Conservation (phyloP, 139 green algal genomes). For the Micractinium conductrix region DNA sequence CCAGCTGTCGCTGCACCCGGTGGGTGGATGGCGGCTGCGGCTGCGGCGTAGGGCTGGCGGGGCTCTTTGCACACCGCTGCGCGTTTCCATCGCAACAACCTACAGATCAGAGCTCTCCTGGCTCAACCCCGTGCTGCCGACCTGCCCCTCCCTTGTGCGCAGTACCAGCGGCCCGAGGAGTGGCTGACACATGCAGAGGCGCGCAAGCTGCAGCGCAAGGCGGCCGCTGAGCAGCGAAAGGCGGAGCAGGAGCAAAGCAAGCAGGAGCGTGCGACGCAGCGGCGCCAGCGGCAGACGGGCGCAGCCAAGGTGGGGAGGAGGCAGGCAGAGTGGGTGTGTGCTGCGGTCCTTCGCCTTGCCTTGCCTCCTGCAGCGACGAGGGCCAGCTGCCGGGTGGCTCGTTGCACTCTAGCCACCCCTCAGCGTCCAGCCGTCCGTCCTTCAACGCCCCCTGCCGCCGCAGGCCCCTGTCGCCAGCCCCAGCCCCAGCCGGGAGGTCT, state of each 20-base stretch:
- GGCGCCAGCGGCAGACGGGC: conserved; percentile 1
- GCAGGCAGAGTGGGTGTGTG: background rate
- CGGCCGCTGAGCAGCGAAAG: background rate
- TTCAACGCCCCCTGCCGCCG: too few relatives aligned
- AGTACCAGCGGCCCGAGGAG: background rate
- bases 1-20: background rate
- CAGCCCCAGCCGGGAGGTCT: background rate
- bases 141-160: background rate
- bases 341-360: too few relatives aligned
- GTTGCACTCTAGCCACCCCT: too few relatives aligned
- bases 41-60: background rate
- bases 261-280: background rate
- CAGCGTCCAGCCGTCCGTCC: too few relatives aligned
- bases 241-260: background rate
- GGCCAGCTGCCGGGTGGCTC: too few relatives aligned
- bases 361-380: too few relatives aligned
- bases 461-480: too few relatives aligned
- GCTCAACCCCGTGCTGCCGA: background rate
- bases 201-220: background rate
- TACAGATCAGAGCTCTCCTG: too few relatives aligned
- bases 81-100: background rate
- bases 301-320: background rate
- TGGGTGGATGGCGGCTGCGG: background rate
- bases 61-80: background rate
- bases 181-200: background rate